Evolutionary conservation across 179 eudicot species (phyloP), one percentile per base, ranked within the genome.

Genomic region (Spergularia azorica): DNA sequence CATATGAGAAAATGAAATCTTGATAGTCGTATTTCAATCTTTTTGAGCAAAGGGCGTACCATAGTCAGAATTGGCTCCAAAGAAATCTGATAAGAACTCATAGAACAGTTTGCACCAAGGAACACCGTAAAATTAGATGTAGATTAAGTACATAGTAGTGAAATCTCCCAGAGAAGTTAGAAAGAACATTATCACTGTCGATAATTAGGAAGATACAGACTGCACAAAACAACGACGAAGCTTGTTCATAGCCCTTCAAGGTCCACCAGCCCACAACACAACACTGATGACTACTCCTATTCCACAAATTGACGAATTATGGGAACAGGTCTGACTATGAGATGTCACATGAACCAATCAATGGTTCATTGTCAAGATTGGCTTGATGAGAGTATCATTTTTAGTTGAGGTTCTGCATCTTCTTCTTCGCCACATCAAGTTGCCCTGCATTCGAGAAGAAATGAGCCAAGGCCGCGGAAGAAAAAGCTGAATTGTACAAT

Each of bases 371-470:
- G 32, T 55, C 57, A 67, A 65, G 55, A 75, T 64, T 70, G 70
- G 68, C 62, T 62, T 43, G 59, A 52, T 56, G 21, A 52, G 63
- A 70, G 26, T 71, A 77, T 88, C 91, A 85, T 39, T 67, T 63
- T 67, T 50, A 8, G 75, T 70, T 73, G 72, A 77, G 69, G 86
- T 83, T 84, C 41, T 84, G 86, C 77, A 87, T 41, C 80, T 72
- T 79, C 66, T 77, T 84, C 81, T 84, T 89, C 17, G 87, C 85
- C n/a, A 67, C 43, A 77, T 90, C 92, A 79, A 90, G 75, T 80
- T 87, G 76, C 32, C 32, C 32, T 26, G 32, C 32, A 26, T 72
- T 59, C 46, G 78, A 68, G 6, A 64, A 52, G 21, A 73, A 10
- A 9, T 64, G 8, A 78, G 48, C 17, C 51, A 63, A 12, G 62